These are phyloP conservation scores for Trypanosoma theileri DNA, from an alignment of 208 protist genomes.

Conservation along the genomic window DNA sequence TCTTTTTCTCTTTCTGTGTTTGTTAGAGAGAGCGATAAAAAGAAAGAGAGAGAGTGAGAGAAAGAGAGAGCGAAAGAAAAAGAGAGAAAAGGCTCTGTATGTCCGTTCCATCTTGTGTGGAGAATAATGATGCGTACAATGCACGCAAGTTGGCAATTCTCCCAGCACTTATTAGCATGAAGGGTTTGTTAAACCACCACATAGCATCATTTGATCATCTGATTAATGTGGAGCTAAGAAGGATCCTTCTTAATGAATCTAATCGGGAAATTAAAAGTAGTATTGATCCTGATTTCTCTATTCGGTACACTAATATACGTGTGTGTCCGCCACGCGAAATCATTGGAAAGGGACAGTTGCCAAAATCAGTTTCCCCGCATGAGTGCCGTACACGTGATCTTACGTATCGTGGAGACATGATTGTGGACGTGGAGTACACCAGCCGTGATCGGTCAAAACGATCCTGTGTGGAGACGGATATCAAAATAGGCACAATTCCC, in stretches of 20 bases:
- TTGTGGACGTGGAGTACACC: slow-evolving; percentile 87
- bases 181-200: slow-evolving; percentile 87
- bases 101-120: slow-evolving; percentile 3
- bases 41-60: too few species aligned
- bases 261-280: slow-evolving; percentile 89
- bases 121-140: slow-evolving; percentile 53
- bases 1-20: slow-evolving; percentile 1
- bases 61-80: too few species aligned
- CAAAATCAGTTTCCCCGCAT: slow-evolving; percentile 90
- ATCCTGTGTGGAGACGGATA: slow-evolving; percentile 65
- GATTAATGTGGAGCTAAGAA: slow-evolving; percentile 78
- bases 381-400: slow-evolving; percentile 96
- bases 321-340: slow-evolving; percentile 79
- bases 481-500: slow-evolving; percentile 98
- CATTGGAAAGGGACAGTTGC: slow-evolving; percentile 77
- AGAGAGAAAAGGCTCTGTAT: too few species aligned
- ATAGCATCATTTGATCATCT: slow-evolving; percentile 89
- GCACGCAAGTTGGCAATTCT: slow-evolving; percentile 80
- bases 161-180: slow-evolving; percentile 82
- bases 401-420: slow-evolving; percentile 91
- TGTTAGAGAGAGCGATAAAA: too few species aligned
- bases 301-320: slow-evolving; percentile 87
- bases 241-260: slow-evolving; percentile 88
- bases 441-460: slow-evolving; percentile 63
- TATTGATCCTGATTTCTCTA: slow-evolving; percentile 82